These are phyloP conservation scores for Aspergillus niger DNA, from an alignment of 2,329 filamentous ascomycete genomes.

Conservation along the genomic window DNA sequence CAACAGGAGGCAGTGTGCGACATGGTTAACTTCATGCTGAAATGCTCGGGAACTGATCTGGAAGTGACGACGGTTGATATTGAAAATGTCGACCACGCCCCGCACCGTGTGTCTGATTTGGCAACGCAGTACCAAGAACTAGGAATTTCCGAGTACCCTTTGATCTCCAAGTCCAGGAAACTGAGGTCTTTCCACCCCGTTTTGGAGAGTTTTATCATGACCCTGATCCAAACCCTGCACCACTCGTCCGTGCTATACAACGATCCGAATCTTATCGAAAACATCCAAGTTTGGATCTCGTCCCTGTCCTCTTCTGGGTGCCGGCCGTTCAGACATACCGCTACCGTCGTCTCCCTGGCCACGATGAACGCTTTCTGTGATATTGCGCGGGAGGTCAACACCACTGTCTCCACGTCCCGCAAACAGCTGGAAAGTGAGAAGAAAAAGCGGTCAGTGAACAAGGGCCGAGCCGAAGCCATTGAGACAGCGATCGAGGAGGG, in stretches of 20 bases:
- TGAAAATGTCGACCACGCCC: constrained; percentile 82
- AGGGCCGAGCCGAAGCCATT: constrained; percentile 72
- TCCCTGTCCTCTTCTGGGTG: constrained; percentile 87
- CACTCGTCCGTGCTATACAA: constrained; percentile 80
- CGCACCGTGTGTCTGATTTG: constrained; percentile 76
- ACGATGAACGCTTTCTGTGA: constrained; percentile 77
- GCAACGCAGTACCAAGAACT: constrained; percentile 83
- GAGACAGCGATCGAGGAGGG: constrained; percentile 72
- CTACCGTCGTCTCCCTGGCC: constrained; percentile 78
- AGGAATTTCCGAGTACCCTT: constrained; percentile 85
- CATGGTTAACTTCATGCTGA: constrained; percentile 63
- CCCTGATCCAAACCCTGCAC: constrained; percentile 75
- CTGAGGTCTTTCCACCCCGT: constrained; percentile 75
- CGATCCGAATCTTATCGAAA: constrained; percentile 77
- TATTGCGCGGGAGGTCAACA: constrained; percentile 69
- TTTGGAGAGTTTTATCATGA: constrained; percentile 75
- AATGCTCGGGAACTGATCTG: constrained; percentile 76
- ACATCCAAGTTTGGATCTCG: constrained; percentile 84
- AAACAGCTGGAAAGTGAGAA: constrained; percentile 78
- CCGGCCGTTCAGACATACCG: constrained; percentile 90
- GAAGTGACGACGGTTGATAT: constrained; percentile 81
- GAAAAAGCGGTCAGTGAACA: constrained; percentile 72
- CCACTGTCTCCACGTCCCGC: constrained; percentile 72
- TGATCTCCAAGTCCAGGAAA: constrained; percentile 78
- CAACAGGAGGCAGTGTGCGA: constrained; percentile 59